These are phyloP conservation scores for Begonia peltatifolia DNA, from an alignment of 306 rosid genomes.

Conservation along the genomic window DNA sequence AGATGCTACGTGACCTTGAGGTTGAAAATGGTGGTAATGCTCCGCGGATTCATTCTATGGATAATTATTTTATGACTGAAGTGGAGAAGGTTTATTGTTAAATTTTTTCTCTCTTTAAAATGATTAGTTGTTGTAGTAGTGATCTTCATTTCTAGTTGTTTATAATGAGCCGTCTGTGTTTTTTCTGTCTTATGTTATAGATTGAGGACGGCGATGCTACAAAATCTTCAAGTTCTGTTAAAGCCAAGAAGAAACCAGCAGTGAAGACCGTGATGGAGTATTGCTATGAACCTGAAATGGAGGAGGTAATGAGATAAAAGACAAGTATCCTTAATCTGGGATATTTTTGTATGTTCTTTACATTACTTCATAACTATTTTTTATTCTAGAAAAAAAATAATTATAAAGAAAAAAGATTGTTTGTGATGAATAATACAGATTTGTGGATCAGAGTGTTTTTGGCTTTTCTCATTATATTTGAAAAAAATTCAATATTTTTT, in stretches of 20 bases:
- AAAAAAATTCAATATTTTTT: too few species aligned
- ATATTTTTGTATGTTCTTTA: too few species aligned
- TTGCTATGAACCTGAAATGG: conserved; percentile 99
- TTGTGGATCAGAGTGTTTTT: too few species aligned
- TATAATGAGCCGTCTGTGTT: conserved; percentile 1
- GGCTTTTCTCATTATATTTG: too few species aligned
- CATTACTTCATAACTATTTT: too few species aligned
- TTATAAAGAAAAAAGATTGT: too few species aligned
- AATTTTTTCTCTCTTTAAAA: background rate
- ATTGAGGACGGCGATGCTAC: conserved; percentile 55
- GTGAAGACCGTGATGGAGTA: conserved; percentile 84
- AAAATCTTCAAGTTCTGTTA: conserved; percentile 54
- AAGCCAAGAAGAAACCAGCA: conserved; percentile 56
- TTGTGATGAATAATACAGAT: too few species aligned
- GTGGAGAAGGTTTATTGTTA: conserved; percentile 70
- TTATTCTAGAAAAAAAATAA: too few species aligned
- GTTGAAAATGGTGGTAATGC: conserved; percentile 80
- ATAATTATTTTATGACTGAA: conserved; percentile 92
- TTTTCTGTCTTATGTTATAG: conserved; percentile 22
- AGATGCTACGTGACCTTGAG: conserved; percentile 89
- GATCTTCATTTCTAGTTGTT: background rate
- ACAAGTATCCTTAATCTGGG: too few species aligned
- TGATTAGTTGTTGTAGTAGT: background rate
- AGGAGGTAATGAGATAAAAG: conserved; percentile 47
- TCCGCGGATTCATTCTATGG: conserved; percentile 96